Evolutionary conservation across 495 filamentous ascomycete species (phyloP), one percentile per base, ranked within the genome.

Genomic region (Apiosordaria backusii): DNA sequence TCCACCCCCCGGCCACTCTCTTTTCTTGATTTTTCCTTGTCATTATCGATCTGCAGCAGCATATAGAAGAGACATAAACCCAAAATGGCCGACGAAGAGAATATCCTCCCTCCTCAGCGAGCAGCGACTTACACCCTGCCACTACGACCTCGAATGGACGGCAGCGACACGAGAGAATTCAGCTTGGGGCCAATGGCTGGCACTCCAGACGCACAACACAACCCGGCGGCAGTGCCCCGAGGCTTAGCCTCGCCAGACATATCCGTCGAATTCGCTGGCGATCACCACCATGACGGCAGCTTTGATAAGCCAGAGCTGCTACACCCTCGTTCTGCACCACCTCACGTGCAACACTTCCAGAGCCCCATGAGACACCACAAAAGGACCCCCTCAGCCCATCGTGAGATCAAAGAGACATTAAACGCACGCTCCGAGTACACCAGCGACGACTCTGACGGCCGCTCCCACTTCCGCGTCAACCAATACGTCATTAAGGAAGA

Each of bases 401-500:
- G 87, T 74, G 84, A 87, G 68, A 87, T 93, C 70, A 93, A 92
- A 87, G 94, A 97, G 86, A 98, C 95, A 4, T 85, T 97, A 63
- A 89, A 98, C 80, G 95, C 95, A 55, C 87, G 86, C 62, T 92
- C 92, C 50, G 87, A 92, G 72, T 98, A 97, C 75, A 88, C 84
- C 50, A 93, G 89, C 65, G 93, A 92, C 69, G 89, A 94, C 68
- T 86, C 90, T 69, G 93, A 97, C 69, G 92, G 92, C 3, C 79
- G 75, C 45, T 78, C 77, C 3, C 87, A 93, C 72, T 91, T 92
- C 71, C 85, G 87, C 24, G 93, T 97, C 82, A 96, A 97, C 74
- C 96, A 98, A 75, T 99, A 97, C 74, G 80, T 89, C 53, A 96
- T 99, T 69, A 90, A 89, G 78, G 90, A 97, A 67, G 95, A 99